Evolutionary conservation across 495 filamentous ascomycete species (phyloP), one percentile per base, ranked within the genome.

Genomic region (Aspergillus sparsus): DNA sequence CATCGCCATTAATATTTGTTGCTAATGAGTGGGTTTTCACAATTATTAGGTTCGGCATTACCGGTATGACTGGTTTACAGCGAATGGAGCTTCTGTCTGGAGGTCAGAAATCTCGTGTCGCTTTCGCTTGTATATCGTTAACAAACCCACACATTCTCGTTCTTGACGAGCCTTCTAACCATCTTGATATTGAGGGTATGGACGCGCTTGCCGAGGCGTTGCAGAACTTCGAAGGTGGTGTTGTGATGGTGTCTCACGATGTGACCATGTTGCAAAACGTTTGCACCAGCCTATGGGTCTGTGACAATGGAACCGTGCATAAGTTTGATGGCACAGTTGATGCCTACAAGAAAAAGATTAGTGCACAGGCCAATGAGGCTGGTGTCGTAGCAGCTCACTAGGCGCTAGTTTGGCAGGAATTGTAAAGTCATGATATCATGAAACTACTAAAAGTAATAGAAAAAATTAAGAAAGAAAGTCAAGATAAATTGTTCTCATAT

Each of bases 151-250:
- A 99, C 70, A 97, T 99, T 62, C 79, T 99, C 27, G 95, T 99
- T 52, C 89, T 99, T 45, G 94, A 99, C 82, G 94, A 99, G 70
- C 94, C 94, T 68, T 94, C 90, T 54, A 99, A 99, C 77, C 94
- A 99, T 67, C 77, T 99, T 68, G 94, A 99, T 85, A 97, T 99
- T 66, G 94, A 99, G 72, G 94, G 95, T 58, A 99, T 99, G 94
- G 94, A 99, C 77, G 94, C 95, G 10, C 74, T 99, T 13, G 84
- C 88, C 1, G 83, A 87, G 41, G 94, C 95, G 27, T 81, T 99
- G 50, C 81, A 84, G 64, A 83, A 86, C 60, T 99, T 98, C 74
- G 82, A 95, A 74, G 94, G 94, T 45, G 94, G 94, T 63, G 93
- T 98, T 62, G 79, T 99, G 54, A 98, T 99, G 93, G 94, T 99